Percentiles rank a stretch among this genome's conserved stretches.
phyloP scores from a whole-genome alignment of 2,329 filamentous ascomycete species.

The Amylocarpus encephaloides region DNA sequence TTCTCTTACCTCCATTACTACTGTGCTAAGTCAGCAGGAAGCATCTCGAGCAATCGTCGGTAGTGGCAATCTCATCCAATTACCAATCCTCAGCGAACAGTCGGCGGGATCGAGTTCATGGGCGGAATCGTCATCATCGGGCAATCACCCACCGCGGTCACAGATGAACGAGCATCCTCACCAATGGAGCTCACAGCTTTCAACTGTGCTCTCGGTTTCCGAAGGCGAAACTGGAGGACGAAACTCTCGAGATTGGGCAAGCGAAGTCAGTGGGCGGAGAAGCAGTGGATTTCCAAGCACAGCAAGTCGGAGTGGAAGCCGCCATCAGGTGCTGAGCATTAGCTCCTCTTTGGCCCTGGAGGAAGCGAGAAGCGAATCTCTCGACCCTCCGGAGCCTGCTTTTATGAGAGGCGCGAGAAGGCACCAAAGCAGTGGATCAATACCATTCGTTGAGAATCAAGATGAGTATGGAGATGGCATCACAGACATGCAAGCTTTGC shows the following conservation, averaged over 20 bases:
- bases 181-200: slow-evolving; percentile 59
- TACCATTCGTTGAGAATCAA: slow-evolving; percentile 47
- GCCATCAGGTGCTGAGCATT: slow-evolving; percentile 51
- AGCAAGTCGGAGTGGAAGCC: slow-evolving; percentile 48
- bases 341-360: slow-evolving; percentile 39
- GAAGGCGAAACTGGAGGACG: slow-evolving; percentile 42
- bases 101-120: slow-evolving; percentile 29
- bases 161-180: slow-evolving; percentile 46
- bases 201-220: slow-evolving; percentile 57
- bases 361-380: slow-evolving; percentile 30
- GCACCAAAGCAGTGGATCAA: slow-evolving; percentile 30
- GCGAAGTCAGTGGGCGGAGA: slow-evolving; percentile 35
- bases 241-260: slow-evolving; percentile 40
- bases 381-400: slow-evolving; percentile 44
- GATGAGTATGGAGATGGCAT: slow-evolving; percentile 61
- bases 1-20: slow-evolving; percentile 51
- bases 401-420: slow-evolving; percentile 34
- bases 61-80: slow-evolving; percentile 25
- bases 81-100: slow-evolving; percentile 20
- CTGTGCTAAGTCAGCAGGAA: slow-evolving; percentile 37
- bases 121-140: slow-evolving; percentile 28
- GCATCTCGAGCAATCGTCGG: slow-evolving; percentile 25
- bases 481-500: slow-evolving; percentile 50
- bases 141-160: slow-evolving; percentile 28
- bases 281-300: slow-evolving; percentile 38